Conservation (phyloP, 768 basidiomycete species). For the Asterophora parasitica region DNA sequence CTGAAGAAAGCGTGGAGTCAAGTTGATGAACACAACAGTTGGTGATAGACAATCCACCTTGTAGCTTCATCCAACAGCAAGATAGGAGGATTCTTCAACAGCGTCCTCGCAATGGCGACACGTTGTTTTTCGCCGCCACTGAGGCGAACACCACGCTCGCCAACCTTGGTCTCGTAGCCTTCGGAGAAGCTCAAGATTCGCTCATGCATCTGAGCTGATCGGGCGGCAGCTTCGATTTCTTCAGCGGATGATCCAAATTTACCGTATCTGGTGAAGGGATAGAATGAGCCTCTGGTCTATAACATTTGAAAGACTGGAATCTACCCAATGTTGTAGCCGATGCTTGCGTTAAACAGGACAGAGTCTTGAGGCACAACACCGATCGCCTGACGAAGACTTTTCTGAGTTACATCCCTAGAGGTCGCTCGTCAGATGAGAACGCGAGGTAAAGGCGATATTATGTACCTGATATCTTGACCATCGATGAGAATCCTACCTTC, state of each 20-base stretch:
- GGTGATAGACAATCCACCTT: conserved; percentile 34
- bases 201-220: conserved; percentile 85
- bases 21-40: neutral
- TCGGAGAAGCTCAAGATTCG: conserved; percentile 81
- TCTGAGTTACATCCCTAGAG: conserved; percentile 72
- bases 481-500: conserved; percentile 80
- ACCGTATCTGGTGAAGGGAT: conserved; percentile 52
- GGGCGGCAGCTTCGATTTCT: conserved; percentile 76
- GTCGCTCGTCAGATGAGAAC: neutral
- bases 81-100: conserved; percentile 82
- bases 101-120: conserved; percentile 81
- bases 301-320: conserved; percentile 9
- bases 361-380: conserved; percentile 90
- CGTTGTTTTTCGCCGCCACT: conserved; percentile 90
- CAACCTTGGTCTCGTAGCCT: conserved; percentile 81
- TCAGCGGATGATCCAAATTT: conserved; percentile 65
- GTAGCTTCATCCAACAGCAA: conserved; percentile 77
- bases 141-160: conserved; percentile 83
- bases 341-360: conserved; percentile 66
- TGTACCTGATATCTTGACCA: conserved; percentile 69
- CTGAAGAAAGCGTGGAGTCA: conserved; percentile 27
- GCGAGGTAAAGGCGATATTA: neutral
- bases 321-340: conserved; percentile 70
- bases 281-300: conserved; percentile 1
- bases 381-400: conserved; percentile 72